Conservation (phyloP, 2,329 filamentous ascomycete genomes). For the Trichophyton verrucosum region DNA sequence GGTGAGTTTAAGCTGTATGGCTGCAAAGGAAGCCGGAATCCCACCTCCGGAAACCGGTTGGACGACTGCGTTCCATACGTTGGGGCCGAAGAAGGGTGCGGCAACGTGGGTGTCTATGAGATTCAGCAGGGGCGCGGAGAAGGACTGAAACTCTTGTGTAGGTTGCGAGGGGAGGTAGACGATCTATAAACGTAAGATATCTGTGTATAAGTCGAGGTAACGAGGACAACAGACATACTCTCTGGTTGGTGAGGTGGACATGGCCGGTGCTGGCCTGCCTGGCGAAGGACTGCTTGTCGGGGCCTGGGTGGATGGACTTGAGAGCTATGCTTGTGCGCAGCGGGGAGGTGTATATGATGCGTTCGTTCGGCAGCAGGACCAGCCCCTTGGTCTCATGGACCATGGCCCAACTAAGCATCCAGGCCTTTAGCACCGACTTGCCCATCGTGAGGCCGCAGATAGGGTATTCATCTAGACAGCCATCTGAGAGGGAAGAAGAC, state of each 20-base stretch:
- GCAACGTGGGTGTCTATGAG: conserved; percentile 75
- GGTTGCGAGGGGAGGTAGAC: conserved; percentile 71
- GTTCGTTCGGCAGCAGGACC: conserved; percentile 73
- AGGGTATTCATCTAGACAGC: neutral
- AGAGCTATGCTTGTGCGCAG: conserved; percentile 66
- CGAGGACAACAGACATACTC: conserved; percentile 43
- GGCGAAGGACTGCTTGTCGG: conserved; percentile 51
- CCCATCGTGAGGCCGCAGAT: neutral
- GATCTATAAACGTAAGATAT: conserved; percentile 42
- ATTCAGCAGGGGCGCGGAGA: conserved; percentile 77
- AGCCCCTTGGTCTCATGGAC: conserved; percentile 60
- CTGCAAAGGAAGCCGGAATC: conserved; percentile 59
- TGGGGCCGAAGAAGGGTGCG: conserved; percentile 84
- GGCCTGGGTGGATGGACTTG: conserved; percentile 55
- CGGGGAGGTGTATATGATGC: conserved; percentile 66
- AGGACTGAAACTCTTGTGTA: conserved; percentile 63
- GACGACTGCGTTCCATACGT: conserved; percentile 72
- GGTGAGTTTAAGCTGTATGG: conserved; percentile 68
- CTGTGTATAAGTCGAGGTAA: too few species aligned
- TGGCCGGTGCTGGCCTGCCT: conserved; percentile 62
- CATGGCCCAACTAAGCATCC: conserved; percentile 70
- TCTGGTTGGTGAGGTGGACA: conserved; percentile 71
- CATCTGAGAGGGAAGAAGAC: neutral
- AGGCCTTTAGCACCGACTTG: conserved; percentile 13
- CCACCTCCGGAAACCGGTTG: conserved; percentile 73